Evolutionary conservation across 2,329 filamentous ascomycete genomes (phyloP).

Genomic region (Colletotrichum sp.): DNA sequence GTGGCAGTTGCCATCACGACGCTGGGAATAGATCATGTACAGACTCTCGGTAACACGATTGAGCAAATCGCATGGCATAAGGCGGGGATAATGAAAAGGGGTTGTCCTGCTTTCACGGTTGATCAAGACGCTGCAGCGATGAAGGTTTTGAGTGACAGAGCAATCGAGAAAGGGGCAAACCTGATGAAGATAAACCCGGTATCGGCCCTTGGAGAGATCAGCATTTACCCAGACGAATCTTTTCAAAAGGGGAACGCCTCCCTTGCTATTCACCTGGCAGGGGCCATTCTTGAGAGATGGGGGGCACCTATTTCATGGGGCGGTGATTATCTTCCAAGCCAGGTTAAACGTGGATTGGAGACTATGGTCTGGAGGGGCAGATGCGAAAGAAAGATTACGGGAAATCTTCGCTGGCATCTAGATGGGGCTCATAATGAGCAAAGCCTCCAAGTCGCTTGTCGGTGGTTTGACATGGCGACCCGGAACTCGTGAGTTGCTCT

Average conservation of each 20-base stretch:
- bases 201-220: not conserved
- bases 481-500: rapidly evolving
- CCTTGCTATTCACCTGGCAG: not conserved
- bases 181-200: not conserved
- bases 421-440: not conserved
- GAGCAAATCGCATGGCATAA: not conserved
- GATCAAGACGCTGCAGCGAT: not conserved
- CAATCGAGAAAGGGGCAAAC: not conserved
- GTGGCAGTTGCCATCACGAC: not conserved
- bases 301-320: not conserved
- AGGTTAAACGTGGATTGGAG: not conserved
- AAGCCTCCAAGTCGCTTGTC: not conserved
- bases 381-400: not conserved
- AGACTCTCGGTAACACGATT: not conserved
- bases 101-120: not conserved
- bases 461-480: not conserved
- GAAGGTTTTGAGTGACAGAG: not conserved
- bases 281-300: not conserved
- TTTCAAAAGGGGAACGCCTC: not conserved
- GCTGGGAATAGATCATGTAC: not conserved
- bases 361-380: not conserved
- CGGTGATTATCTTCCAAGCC: not conserved
- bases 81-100: not conserved
- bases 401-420: not conserved
- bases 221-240: not conserved